phyloP scores from a whole-genome alignment of 345 rosid species.

The Cardiospermum halicacabum region DNA sequence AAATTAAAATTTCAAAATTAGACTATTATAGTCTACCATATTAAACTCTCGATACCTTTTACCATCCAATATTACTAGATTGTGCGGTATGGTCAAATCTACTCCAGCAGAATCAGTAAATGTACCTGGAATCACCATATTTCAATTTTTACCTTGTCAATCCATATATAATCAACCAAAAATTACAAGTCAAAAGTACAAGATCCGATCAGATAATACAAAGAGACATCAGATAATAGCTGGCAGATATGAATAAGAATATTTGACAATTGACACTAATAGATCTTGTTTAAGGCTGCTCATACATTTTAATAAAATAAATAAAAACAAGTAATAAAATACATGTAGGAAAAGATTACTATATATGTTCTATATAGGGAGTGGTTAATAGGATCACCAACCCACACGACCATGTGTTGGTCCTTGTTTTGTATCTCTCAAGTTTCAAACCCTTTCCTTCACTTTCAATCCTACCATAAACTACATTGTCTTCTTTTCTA shows the following conservation, averaged over 20 bases:
- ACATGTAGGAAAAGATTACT: conserved; percentile 16
- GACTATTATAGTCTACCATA: too few species aligned
- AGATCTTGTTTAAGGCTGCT: conserved; percentile 1
- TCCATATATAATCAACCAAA: too few species aligned
- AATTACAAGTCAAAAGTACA: neutral
- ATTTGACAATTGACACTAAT: conserved; percentile 8
- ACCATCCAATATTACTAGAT: too few species aligned
- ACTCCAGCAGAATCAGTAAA: too few species aligned
- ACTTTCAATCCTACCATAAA: conserved; percentile 58
- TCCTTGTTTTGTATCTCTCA: conserved; percentile 15
- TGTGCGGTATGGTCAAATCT: too few species aligned
- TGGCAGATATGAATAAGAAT: conserved; percentile 9
- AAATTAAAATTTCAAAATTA: too few species aligned
- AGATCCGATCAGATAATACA: neutral
- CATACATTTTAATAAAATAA: neutral
- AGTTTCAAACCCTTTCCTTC: conserved; percentile 16
- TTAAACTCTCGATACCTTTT: too few species aligned
- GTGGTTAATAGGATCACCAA: conserved; percentile 69
- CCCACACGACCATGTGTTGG: conserved; percentile 39
- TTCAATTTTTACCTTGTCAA: too few species aligned
- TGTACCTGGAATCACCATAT: too few species aligned
- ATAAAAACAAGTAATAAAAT: neutral
- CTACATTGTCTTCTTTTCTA: conserved; percentile 22
- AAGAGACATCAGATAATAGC: neutral
- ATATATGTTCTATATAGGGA: too few species aligned